Conservation (phyloP, 2,329 filamentous ascomycete genomes). For the Phialemonium atrogriseum region DNA sequence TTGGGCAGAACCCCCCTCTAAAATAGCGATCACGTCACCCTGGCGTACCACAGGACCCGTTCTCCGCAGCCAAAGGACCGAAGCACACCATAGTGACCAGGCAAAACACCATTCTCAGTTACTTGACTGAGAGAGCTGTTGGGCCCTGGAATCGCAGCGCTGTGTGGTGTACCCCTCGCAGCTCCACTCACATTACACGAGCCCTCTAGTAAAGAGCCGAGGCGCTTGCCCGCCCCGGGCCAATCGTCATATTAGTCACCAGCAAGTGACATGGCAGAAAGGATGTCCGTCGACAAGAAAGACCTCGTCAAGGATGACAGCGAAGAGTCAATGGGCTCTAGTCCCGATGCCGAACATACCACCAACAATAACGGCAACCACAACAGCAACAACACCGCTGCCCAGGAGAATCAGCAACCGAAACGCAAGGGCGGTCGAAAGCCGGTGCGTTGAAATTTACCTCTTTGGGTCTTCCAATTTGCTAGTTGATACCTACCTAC, state of each 20-base stretch:
- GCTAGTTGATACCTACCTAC: too few species aligned
- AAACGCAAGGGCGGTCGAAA: constrained; percentile 98
- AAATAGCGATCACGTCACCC: too few species aligned
- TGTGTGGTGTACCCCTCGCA: too few species aligned
- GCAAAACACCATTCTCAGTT: too few species aligned
- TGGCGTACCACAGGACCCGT: too few species aligned
- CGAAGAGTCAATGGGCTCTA: constrained; percentile 53
- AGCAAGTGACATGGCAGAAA: constrained; percentile 50
- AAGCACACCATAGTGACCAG: too few species aligned
- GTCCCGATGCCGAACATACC: constrained; percentile 46
- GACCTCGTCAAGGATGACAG: constrained; percentile 48
- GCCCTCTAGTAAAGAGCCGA: constrained; percentile 17
- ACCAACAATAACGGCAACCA: constrained; percentile 21
- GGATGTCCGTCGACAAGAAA: constrained; percentile 59
- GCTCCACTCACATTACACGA: too few species aligned
- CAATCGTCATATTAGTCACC: constrained; percentile 22
- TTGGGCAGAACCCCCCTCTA: too few species aligned
- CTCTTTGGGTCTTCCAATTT: too few species aligned
- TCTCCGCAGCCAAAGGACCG: too few species aligned
- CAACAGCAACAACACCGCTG: constrained; percentile 22
- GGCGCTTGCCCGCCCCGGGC: constrained; percentile 34
- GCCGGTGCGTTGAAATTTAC: constrained; percentile 55
- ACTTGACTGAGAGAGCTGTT: too few species aligned
- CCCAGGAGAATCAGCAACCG: constrained; percentile 55
- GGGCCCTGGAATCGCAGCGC: too few species aligned